These are phyloP conservation scores for Podila verticillata DNA, from an alignment of 192 early-diverging fungal species.

Conservation along the genomic window DNA sequence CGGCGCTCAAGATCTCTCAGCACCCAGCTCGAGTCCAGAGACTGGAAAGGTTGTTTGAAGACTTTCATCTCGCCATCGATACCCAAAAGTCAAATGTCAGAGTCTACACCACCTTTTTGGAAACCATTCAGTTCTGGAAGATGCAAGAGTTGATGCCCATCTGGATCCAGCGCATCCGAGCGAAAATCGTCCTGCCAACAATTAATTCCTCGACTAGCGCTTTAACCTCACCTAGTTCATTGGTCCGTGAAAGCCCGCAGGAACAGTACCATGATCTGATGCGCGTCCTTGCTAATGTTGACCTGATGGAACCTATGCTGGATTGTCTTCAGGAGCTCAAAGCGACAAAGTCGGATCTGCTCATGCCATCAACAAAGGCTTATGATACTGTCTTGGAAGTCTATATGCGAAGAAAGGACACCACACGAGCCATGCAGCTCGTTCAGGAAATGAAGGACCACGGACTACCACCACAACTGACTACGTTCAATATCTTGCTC, in stretches of 20 bases:
- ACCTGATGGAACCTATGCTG: constrained; percentile 19
- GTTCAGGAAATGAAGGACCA: constrained; percentile 42
- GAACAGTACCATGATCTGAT: constrained; percentile 47
- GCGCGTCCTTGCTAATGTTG: constrained; percentile 15
- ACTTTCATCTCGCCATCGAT: constrained; percentile 23
- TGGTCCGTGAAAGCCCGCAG: constrained; percentile 17
- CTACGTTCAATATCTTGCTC: constrained; percentile 41
- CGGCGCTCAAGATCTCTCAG: constrained; percentile 17
- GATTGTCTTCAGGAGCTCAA: constrained; percentile 40
- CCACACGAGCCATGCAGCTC: constrained; percentile 2
- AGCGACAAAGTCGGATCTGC: not conserved
- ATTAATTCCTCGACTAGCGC: not conserved
- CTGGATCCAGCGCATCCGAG: constrained; percentile 26
- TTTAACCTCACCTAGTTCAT: not conserved
- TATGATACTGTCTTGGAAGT: constrained; percentile 29
- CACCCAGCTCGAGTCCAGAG: not conserved
- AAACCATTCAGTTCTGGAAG: constrained; percentile 30
- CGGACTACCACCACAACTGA: constrained; percentile 14
- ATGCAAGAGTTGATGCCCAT: constrained; percentile 8
- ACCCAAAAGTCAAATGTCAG: constrained; percentile 31
- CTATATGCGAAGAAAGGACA: constrained; percentile 20
- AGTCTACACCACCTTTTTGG: constrained; percentile 29
- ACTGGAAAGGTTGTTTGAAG: constrained; percentile 33
- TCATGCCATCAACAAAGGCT: constrained; percentile 15
- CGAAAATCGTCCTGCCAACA: constrained; percentile 2